These are phyloP conservation scores for Ogataea naganishii DNA, from an alignment of 805 yeast species.

Conservation along the genomic window DNA sequence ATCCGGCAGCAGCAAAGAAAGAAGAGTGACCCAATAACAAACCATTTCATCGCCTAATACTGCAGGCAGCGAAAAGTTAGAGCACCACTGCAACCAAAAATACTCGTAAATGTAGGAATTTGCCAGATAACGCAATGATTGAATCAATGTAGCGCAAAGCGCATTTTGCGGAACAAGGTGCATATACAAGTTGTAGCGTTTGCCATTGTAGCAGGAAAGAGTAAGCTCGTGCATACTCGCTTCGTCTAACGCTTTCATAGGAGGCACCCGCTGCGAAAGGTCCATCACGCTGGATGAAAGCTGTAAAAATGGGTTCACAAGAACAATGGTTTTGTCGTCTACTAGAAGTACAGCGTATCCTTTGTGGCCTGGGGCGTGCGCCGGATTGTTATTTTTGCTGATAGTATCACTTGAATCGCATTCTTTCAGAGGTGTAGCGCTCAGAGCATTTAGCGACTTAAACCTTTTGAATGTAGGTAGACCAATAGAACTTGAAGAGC, in stretches of 20 bases:
- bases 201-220: slow-evolving; percentile 10
- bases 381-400: neutral
- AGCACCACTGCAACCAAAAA: slow-evolving; percentile 57
- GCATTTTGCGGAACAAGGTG: slow-evolving; percentile 35
- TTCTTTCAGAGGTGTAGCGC: slow-evolving; percentile 34
- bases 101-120: slow-evolving; percentile 51
- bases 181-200: slow-evolving; percentile 25
- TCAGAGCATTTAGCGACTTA: slow-evolving; percentile 19
- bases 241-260: slow-evolving; percentile 13
- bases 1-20: slow-evolving; percentile 43
- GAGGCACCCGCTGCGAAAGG: slow-evolving; percentile 15
- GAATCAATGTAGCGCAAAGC: slow-evolving; percentile 36
- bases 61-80: slow-evolving; percentile 34
- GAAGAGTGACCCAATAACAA: slow-evolving; percentile 42
- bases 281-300: slow-evolving; percentile 28
- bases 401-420: slow-evolving; percentile 12
- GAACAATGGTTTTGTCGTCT: slow-evolving; percentile 23
- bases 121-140: slow-evolving; percentile 41
- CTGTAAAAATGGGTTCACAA: slow-evolving; percentile 53
- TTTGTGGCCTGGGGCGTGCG: slow-evolving; percentile 17
- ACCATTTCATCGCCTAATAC: slow-evolving; percentile 47
- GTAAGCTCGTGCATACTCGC: slow-evolving; percentile 17
- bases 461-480: slow-evolving; percentile 15
- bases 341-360: slow-evolving; percentile 39
- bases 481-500: slow-evolving; percentile 19